Conservation (phyloP, 2,329 filamentous ascomycete genomes). For the Didymella segeticola region DNA sequence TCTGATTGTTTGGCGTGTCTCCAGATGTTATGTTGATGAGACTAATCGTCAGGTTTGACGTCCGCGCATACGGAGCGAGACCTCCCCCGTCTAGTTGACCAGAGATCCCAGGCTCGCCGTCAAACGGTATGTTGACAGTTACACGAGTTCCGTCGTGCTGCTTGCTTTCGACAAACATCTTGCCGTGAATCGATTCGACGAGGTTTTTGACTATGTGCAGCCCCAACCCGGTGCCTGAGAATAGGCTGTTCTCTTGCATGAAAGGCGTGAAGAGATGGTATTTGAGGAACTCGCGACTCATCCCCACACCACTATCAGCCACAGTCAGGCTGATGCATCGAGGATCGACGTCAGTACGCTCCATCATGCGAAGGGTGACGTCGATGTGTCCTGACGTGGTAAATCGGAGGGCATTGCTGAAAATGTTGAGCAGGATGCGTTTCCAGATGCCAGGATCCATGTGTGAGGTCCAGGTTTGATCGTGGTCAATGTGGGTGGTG, state of each 20-base stretch:
- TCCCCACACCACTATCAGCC: constrained; percentile 33
- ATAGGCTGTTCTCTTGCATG: constrained; percentile 29
- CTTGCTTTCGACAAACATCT: constrained; percentile 25
- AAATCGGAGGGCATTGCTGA: constrained; percentile 35
- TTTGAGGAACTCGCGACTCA: constrained; percentile 29
- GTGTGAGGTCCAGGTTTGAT: constrained; percentile 9
- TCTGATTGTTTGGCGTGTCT: not conserved
- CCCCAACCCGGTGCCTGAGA: constrained; percentile 31
- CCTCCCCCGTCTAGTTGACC: not conserved
- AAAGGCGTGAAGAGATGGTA: constrained; percentile 30
- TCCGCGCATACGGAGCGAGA: not conserved
- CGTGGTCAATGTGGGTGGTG: constrained; percentile 12
- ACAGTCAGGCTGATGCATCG: constrained; percentile 41
- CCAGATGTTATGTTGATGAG: not conserved
- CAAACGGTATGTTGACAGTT: constrained; percentile 14
- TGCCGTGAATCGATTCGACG: constrained; percentile 28
- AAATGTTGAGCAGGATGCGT: constrained; percentile 30
- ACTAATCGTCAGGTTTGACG: not conserved
- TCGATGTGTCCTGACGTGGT: constrained; percentile 24
- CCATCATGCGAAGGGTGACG: constrained; percentile 14
- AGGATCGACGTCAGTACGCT: not conserved
- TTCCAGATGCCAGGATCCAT: constrained; percentile 21
- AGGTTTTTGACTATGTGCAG: constrained; percentile 30
- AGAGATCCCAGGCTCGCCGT: not conserved
- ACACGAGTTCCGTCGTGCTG: constrained; percentile 15